Base-by-base conservation (phyloP, 768 basidiomycete genomes). In the Filobasidium floriforme region DNA sequence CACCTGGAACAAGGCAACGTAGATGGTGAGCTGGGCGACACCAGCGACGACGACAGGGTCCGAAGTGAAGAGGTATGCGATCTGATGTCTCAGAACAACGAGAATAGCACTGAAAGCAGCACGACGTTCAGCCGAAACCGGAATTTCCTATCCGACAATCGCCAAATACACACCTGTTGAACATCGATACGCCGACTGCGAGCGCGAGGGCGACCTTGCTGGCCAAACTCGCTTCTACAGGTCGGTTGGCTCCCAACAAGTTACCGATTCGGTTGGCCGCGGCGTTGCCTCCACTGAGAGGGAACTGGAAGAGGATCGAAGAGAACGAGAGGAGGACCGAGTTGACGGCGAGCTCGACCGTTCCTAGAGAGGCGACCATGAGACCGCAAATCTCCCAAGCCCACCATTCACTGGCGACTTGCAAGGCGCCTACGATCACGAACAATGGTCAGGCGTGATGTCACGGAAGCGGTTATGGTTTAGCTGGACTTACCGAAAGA, bases 401-500 rank as follows among this genome's bases (percentile, higher is more conserved):
- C 92, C 93, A 97, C 94, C 93, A 98, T 78, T 96, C 94, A 3
- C 85, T 86, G 0, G 89, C 90, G 3, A 78, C 74, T 75, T 75
- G 75, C 68, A 78, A 76, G 0, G 77, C 90, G 0, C 86, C 86
- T 83, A 68, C 32, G 9, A 37, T 3, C 9, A 9, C 32, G 49
- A 24, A 37, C 40, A 26, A 26, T 41, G n/a, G 41, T 57, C 32
- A 37, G 24, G 11, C 10, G 59, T 18, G 10, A 60, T 10, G 14
- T 15, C 1, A 22, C 73, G 18, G 73, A 70, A 51, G 73, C 73
- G 19, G 76, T 79, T 0, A 93, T 90, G 0, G 98, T 82, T 14
- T 9, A 26, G 2, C 4, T 15, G 54, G 6, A 7, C 54, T 57
- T 28, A 57, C 54, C 54, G 54, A 57, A 57, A 22, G 54, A 26